These are phyloP conservation scores for Strobilomyces dryophilus DNA, from an alignment of 768 basidiomycete species.

Conservation along the genomic window DNA sequence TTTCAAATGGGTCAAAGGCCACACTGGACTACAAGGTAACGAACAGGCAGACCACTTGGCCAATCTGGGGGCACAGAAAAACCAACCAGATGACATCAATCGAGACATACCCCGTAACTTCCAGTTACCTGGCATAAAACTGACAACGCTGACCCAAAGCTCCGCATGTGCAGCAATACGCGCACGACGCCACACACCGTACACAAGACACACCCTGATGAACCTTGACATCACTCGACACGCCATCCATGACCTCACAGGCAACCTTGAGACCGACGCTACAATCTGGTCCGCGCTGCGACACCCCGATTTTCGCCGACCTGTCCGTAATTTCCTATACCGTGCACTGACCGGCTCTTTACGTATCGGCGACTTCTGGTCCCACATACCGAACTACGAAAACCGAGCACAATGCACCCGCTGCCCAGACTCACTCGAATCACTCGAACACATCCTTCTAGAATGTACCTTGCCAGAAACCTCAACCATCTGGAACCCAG, in stretches of 20 bases:
- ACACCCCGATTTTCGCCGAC: neutral
- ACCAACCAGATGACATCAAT: neutral
- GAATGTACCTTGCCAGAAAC: neutral
- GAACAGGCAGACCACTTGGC: constrained; percentile 25
- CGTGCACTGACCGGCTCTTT: neutral
- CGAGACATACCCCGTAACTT: no score
- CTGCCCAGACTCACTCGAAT: neutral
- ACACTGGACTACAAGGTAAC: constrained; percentile 16
- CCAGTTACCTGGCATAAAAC: no score
- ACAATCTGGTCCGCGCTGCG: neutral
- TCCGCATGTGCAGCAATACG: no score
- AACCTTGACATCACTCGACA: no score
- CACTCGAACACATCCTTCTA: neutral
- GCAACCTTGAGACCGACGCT: neutral
- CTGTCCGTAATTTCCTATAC: neutral
- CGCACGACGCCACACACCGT: no score
- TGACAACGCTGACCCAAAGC: no score
- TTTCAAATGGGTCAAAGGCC: constrained; percentile 30
- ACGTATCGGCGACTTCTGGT: neutral
- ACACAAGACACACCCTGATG: no score
- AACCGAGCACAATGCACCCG: neutral
- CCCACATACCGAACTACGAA: neutral
- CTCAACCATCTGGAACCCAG: neutral
- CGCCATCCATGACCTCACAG: no score
- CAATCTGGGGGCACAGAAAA: constrained; percentile 7